Evolutionary conservation across 306 rosid species (phyloP).

Genomic region (Pyrus communis): DNA sequence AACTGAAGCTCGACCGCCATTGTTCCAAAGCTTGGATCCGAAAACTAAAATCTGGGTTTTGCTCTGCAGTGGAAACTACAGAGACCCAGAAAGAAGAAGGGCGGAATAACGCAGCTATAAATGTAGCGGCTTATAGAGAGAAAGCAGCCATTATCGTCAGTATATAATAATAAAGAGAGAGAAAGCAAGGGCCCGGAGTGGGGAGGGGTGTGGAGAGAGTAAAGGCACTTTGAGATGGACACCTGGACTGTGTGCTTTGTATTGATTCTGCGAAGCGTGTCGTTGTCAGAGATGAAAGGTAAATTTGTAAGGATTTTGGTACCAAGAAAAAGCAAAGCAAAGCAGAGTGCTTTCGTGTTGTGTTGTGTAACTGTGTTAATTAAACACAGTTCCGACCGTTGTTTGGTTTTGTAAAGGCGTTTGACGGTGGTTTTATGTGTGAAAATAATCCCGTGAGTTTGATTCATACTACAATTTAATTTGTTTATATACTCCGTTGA

Average conservation of each 20-base stretch:
- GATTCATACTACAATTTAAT: no score
- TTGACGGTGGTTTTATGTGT: no score
- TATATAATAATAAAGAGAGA: not conserved
- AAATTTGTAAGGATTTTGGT: constrained; percentile 8
- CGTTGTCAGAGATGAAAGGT: constrained; percentile 27
- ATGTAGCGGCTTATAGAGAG: not conserved
- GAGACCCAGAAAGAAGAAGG: not conserved
- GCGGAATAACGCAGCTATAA: not conserved
- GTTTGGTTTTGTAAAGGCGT: no score
- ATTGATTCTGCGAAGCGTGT: constrained; percentile 35
- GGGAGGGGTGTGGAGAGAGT: constrained; percentile 14
- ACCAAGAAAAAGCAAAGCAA: constrained; percentile 10
- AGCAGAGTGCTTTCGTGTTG: not conserved
- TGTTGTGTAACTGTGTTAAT: no score
- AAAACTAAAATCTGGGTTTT: constrained; percentile 7
- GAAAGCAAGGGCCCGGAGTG: not conserved
- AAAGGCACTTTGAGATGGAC: constrained; percentile 48
- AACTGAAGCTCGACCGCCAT: constrained; percentile 28
- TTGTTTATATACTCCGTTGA: no score
- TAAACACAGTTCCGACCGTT: no score
- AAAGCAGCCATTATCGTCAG: constrained; percentile 2
- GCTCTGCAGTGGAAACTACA: constrained; percentile 1
- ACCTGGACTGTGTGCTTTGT: constrained; percentile 38
- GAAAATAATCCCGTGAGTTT: no score
- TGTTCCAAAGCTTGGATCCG: constrained; percentile 26